Conservation (phyloP, 2,329 filamentous ascomycete genomes). For the Fusarium fracticaudum region DNA sequence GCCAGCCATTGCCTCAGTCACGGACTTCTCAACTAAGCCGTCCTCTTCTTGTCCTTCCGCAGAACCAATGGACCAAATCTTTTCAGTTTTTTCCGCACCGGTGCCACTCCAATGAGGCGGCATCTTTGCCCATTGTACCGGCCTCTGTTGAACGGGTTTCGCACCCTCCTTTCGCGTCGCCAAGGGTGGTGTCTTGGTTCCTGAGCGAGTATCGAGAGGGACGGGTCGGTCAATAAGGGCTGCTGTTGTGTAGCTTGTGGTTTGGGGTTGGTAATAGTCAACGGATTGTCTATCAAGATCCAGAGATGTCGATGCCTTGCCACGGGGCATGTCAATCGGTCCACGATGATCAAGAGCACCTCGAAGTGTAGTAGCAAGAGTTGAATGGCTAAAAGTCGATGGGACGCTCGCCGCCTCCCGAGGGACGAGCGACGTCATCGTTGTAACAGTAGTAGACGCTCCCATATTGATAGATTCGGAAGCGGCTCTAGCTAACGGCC, state of each 20-base stretch:
- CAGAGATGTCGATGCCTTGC: constrained; percentile 47
- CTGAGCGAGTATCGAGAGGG: constrained; percentile 34
- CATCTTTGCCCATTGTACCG: constrained; percentile 45
- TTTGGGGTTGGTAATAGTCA: constrained; percentile 40
- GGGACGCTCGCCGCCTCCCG: constrained; percentile 46
- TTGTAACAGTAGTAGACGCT: constrained; percentile 47
- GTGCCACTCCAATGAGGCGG: constrained; percentile 56
- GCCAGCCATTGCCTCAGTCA: constrained; percentile 68
- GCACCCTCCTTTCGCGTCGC: constrained; percentile 28
- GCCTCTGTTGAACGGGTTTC: constrained; percentile 23
- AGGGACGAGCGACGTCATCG: constrained; percentile 41
- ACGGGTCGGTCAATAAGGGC: constrained; percentile 43
- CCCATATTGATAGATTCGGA: constrained; percentile 47
- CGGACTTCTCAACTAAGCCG: constrained; percentile 72
- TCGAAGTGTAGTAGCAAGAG: constrained; percentile 47
- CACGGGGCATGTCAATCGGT: constrained; percentile 44
- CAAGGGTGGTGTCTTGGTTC: constrained; percentile 13
- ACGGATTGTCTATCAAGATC: constrained; percentile 46
- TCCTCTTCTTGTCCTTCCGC: constrained; percentile 59
- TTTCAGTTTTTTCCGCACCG: constrained; percentile 67
- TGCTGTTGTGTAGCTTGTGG: constrained; percentile 39
- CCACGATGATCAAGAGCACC: constrained; percentile 50
- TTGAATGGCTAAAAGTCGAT: constrained; percentile 46
- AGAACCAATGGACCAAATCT: constrained; percentile 71
- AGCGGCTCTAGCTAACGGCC: constrained; percentile 51